These are phyloP conservation scores for Globisporangium orthogonon DNA, from an alignment of 352 stramenopile species.

Conservation along the genomic window DNA sequence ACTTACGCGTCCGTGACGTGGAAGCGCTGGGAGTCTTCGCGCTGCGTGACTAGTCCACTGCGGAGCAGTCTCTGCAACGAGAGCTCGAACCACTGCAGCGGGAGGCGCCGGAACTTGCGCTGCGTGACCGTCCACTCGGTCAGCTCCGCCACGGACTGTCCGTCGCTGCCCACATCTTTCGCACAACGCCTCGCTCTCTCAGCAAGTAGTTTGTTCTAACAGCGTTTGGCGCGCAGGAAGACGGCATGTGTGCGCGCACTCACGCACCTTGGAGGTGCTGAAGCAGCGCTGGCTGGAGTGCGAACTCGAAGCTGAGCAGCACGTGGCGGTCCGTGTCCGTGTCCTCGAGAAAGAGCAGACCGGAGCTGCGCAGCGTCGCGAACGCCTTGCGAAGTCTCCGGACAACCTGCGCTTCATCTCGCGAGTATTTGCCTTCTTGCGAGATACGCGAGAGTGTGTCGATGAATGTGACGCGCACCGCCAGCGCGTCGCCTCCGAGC, in stretches of 20 bases:
- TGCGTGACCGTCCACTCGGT: slow-evolving; percentile 42
- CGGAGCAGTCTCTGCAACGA: slow-evolving; percentile 27
- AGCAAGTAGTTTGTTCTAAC: not conserved
- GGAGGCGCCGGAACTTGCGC: slow-evolving; percentile 35
- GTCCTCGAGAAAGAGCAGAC: slow-evolving; percentile 58
- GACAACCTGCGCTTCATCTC: not conserved
- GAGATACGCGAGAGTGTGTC: slow-evolving; percentile 4
- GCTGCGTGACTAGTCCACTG: slow-evolving; percentile 20
- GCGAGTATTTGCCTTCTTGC: too few relatives aligned
- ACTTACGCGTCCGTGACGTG: slow-evolving; percentile 1
- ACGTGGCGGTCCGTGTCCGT: slow-evolving; percentile 38
- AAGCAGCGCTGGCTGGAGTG: slow-evolving; percentile 38
- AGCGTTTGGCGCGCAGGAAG: not conserved
- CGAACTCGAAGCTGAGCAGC: slow-evolving; percentile 43
- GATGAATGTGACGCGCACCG: slow-evolving; percentile 12
- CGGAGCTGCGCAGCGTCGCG: slow-evolving; percentile 26
- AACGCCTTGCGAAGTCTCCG: slow-evolving; percentile 33
- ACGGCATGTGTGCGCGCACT: not conserved
- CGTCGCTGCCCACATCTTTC: not conserved
- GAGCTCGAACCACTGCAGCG: slow-evolving; percentile 45
- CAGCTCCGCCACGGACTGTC: slow-evolving; percentile 34
- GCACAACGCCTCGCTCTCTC: not conserved
- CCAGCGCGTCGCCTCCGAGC: not conserved
- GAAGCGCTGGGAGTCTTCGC: slow-evolving; percentile 32
- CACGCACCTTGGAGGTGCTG: slow-evolving; percentile 28